phyloP scores from a whole-genome alignment of 352 stramenopile species.

The Thalassiosira sp. region DNA sequence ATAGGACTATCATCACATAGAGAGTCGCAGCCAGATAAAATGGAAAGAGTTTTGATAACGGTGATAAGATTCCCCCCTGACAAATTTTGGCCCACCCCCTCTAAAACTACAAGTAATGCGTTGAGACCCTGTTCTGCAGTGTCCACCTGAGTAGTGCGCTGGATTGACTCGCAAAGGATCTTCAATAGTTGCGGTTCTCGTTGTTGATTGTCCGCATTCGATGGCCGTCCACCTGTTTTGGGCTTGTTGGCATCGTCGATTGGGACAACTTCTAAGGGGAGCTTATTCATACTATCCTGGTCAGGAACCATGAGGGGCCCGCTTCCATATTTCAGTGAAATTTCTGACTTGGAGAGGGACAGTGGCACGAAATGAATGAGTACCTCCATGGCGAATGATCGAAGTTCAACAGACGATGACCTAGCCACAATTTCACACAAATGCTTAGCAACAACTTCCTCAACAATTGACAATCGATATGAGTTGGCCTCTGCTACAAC shows the following conservation, averaged over 20 bases:
- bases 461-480: constrained; percentile 62
- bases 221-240: constrained; percentile 6
- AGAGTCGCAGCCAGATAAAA: constrained; percentile 53
- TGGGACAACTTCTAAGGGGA: constrained; percentile 44
- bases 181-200: constrained; percentile 43
- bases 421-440: constrained; percentile 58
- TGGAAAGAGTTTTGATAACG: constrained; percentile 68
- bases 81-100: constrained; percentile 73
- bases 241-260: constrained; percentile 14
- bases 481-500: constrained; percentile 74
- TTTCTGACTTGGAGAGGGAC: constrained; percentile 39
- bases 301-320: constrained; percentile 38
- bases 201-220: constrained; percentile 11
- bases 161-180: constrained; percentile 72
- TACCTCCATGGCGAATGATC: constrained; percentile 76
- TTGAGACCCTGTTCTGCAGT: constrained; percentile 68
- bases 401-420: constrained; percentile 57
- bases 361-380: constrained; percentile 63
- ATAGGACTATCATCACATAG: constrained; percentile 40
- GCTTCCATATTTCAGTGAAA: constrained; percentile 40
- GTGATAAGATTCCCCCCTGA: constrained; percentile 58
- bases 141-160: constrained; percentile 46
- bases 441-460: constrained; percentile 47
- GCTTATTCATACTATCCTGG: constrained; percentile 21
- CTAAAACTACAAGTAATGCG: constrained; percentile 70